Evolutionary conservation across 345 rosid species (phyloP).

Genomic region (Lepidium sativum): DNA sequence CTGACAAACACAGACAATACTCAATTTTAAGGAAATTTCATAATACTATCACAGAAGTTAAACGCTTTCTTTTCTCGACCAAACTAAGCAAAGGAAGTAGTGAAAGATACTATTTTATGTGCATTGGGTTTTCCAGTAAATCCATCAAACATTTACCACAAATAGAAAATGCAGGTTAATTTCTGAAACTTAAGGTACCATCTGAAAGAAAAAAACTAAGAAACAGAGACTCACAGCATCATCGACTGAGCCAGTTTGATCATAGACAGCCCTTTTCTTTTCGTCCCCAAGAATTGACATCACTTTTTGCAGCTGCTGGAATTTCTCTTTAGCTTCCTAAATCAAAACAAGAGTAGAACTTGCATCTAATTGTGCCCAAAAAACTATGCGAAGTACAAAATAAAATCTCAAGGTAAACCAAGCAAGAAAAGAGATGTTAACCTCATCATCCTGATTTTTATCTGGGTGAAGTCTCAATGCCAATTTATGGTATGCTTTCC

Average conservation of each 20-base stretch:
- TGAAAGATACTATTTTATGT: neutral
- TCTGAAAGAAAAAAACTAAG: neutral
- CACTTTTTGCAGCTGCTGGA: slow-evolving; percentile 90
- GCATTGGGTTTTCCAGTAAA: neutral
- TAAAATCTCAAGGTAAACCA: neutral
- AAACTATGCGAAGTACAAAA: neutral
- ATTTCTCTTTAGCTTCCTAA: slow-evolving; percentile 90
- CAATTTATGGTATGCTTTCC: slow-evolving; percentile 74
- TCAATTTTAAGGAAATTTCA: neutral
- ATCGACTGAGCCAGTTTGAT: slow-evolving; percentile 81
- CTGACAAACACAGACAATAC: slow-evolving; percentile 31
- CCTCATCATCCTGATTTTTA: slow-evolving; percentile 79
- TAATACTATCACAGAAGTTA: neutral
- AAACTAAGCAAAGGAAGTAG: neutral
- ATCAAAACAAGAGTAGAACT: neutral
- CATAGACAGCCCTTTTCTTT: slow-evolving; percentile 75
- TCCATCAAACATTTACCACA: neutral
- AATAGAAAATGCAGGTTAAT: neutral
- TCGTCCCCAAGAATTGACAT: slow-evolving; percentile 89
- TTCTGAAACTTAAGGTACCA: neutral
- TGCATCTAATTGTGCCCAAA: neutral
- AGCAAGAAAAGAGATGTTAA: slow-evolving; percentile 9
- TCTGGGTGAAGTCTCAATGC: slow-evolving; percentile 81
- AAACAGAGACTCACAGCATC: slow-evolving; percentile 61
- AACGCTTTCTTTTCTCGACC: neutral